These are phyloP conservation scores for Heliosperma pusillum DNA, from an alignment of 148 eudicot species.

Conservation along the genomic window DNA sequence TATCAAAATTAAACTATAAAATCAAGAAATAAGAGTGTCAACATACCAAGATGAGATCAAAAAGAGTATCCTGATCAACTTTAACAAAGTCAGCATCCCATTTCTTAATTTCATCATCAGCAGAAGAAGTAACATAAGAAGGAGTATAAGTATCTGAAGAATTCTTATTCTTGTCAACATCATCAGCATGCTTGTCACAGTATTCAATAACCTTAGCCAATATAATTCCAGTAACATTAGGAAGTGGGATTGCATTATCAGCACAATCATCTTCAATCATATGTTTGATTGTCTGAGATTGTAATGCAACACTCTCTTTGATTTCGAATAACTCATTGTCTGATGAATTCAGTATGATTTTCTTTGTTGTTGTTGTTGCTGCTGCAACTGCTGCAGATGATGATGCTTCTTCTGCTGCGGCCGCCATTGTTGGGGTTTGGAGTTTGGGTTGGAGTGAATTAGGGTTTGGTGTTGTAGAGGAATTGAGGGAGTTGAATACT, in stretches of 20 bases:
- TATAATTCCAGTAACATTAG: slow-evolving; percentile 29
- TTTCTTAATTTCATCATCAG: slow-evolving; percentile 18
- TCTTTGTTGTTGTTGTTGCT: neutral
- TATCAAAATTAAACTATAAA: neutral
- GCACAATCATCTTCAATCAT: slow-evolving; percentile 14
- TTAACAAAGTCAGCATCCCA: slow-evolving; percentile 37
- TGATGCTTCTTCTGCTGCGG: neutral
- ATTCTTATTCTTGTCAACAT: neutral
- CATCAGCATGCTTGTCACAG: slow-evolving; percentile 32
- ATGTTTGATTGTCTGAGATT: slow-evolving; percentile 10
- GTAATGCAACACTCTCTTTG: neutral
- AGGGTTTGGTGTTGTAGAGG: neutral
- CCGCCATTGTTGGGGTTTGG: slow-evolving; percentile 1
- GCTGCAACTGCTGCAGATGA: neutral
- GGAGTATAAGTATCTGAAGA: neutral
- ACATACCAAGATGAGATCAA: slow-evolving; percentile 30
- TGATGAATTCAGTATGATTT: slow-evolving; percentile 3
- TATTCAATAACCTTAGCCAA: slow-evolving; percentile 38
- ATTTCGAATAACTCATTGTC: neutral
- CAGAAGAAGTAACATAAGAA: neutral
- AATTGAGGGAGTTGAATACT: neutral
- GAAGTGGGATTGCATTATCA: slow-evolving; percentile 27
- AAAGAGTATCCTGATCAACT: slow-evolving; percentile 32
- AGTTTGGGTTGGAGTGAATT: neutral
- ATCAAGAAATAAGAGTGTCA: neutral